Conservation (phyloP, 768 basidiomycete species). For the Boletales sp. region DNA sequence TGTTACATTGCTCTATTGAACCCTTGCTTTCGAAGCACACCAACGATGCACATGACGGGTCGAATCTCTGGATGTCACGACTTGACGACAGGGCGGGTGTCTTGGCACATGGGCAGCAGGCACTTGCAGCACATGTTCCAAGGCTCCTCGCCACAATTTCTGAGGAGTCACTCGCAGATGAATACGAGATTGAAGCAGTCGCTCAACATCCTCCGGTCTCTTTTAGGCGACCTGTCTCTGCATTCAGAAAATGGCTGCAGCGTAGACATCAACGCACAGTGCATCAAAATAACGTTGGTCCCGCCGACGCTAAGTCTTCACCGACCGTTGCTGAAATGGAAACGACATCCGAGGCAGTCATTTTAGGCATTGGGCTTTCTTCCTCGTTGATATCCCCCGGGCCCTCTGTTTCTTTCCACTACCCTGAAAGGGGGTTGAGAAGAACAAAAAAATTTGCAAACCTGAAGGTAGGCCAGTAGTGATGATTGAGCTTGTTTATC, state of each 20-base stretch:
- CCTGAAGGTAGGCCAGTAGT: not conserved
- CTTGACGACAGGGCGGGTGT: not conserved
- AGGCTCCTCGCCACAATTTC: constrained; percentile 5
- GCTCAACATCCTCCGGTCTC: not conserved
- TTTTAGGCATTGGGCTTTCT: not conserved
- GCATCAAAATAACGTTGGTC: not conserved
- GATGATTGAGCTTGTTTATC: not conserved
- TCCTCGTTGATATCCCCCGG: not conserved
- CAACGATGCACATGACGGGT: not conserved
- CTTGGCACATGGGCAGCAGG: not conserved
- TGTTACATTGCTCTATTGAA: not conserved
- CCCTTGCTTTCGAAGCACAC: not conserved
- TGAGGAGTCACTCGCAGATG: constrained; percentile 6
- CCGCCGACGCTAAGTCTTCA: not conserved
- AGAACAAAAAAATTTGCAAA: not conserved
- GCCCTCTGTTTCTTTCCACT: not conserved
- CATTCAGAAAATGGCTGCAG: not conserved
- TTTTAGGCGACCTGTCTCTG: not conserved
- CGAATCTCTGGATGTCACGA: not conserved
- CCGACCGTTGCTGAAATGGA: too few relatives aligned
- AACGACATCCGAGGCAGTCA: not conserved
- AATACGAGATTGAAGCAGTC: not conserved
- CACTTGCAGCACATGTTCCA: constrained; percentile 1
- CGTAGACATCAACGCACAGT: not conserved
- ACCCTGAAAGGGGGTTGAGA: not conserved